These are phyloP conservation scores for Amanita brunnescens DNA, from an alignment of 768 basidiomycete genomes.

Conservation along the genomic window DNA sequence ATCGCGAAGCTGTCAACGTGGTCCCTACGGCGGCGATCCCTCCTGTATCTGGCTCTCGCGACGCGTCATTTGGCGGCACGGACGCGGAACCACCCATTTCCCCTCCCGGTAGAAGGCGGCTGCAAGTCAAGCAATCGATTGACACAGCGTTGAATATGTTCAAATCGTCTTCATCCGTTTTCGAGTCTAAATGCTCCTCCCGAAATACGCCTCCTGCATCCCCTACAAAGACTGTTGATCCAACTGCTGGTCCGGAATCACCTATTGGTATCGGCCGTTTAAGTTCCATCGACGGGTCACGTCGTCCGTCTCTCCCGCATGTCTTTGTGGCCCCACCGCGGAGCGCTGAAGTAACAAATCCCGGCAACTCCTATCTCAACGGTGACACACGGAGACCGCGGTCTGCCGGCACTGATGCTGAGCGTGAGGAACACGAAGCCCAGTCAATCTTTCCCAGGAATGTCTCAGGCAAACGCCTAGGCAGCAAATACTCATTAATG, in stretches of 20 bases:
- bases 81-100: constrained; percentile 20
- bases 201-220: constrained; percentile 34
- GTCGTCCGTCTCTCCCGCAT: constrained; percentile 66
- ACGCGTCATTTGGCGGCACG: constrained; percentile 6
- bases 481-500: constrained; percentile 67
- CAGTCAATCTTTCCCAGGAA: constrained; percentile 25
- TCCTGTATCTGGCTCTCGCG: background rate
- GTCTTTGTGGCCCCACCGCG: constrained; percentile 29
- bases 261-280: constrained; percentile 23
- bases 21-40: constrained; percentile 8
- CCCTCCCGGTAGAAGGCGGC: constrained; percentile 32
- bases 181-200: constrained; percentile 6
- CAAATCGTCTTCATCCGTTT: constrained; percentile 22
- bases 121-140: constrained; percentile 72
- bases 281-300: constrained; percentile 27
- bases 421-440: constrained; percentile 26
- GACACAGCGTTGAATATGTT: constrained; percentile 60
- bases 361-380: constrained; percentile 17
- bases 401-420: constrained; percentile 64
- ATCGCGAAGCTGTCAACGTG: constrained; percentile 30
- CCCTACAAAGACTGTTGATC: constrained; percentile 27
- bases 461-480: constrained; percentile 35
- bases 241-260: constrained; percentile 29
- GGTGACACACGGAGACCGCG: constrained; percentile 44
- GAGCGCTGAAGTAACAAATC: constrained; percentile 26